A percentile compares a stretch with the other conserved stretches of the same genome.
Conservation (phyloP, 768 basidiomycete species). For the Suillus paluster region DNA sequence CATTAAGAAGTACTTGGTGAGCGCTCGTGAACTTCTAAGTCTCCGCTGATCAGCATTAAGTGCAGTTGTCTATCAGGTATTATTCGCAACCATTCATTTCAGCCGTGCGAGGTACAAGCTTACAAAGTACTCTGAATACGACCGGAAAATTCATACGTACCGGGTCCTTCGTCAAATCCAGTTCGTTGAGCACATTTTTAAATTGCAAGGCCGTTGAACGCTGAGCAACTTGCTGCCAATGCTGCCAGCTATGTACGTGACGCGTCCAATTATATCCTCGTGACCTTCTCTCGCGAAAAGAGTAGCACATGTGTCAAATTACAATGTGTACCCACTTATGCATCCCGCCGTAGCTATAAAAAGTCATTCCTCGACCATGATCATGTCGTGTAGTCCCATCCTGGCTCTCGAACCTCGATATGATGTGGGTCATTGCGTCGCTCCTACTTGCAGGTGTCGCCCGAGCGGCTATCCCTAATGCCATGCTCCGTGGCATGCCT, state of each 20-base stretch:
- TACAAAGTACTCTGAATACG: neutral
- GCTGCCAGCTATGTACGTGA: too few species aligned
- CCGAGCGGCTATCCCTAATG: constrained; percentile 23
- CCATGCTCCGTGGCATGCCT: constrained; percentile 24
- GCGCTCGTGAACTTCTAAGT: neutral
- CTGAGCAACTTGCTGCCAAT: neutral
- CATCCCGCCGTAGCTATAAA: constrained; percentile 14
- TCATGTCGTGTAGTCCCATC: constrained; percentile 29
- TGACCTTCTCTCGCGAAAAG: neutral
- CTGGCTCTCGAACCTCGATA: constrained; percentile 26
- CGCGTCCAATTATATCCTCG: neutral
- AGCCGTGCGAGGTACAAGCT: neutral
- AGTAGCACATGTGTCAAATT: neutral
- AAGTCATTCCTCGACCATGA: constrained; percentile 16
- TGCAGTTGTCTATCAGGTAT: neutral
- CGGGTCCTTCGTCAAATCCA: neutral
- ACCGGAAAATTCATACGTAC: neutral
- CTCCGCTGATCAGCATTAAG: neutral
- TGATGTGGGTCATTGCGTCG: neutral
- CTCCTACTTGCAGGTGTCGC: constrained; percentile 11
- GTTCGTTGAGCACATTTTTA: neutral
- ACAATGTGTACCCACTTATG: constrained; percentile 30
- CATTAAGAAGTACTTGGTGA: neutral
- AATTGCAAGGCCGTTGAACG: neutral
- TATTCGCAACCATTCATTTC: neutral